Base-by-base conservation (phyloP, 202 grass and related monocot species). In the Panicum hallii region DNA sequence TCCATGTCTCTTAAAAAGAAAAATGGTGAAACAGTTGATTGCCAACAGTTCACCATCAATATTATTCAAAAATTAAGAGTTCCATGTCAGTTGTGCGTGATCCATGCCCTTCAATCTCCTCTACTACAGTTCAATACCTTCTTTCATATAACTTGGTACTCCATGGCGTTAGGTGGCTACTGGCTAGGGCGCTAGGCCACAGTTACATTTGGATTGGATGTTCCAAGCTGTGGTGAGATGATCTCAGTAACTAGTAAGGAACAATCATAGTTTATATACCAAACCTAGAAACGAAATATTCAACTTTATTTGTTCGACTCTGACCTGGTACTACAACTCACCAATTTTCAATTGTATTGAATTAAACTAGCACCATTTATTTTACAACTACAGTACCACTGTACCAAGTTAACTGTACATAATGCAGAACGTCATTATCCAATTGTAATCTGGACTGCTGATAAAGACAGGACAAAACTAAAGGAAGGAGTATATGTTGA, bases 31-130 rank as follows among this genome's bases (percentile, higher is more conserved):
- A 52, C 43, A 75, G 42, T 23, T 80, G 65, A 64, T 80, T 77
- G 54, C 34, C 43, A 61, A 22, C 43, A 63, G 34, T 74, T 87
- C 50, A 66, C 43, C 58, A 22, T 38, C 72, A 78, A 43, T n/a
- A 17, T 70, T 53, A 53, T 87, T 69, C 15, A 61, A 74, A 61
- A 70, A 3, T 77, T 46, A 46, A 30, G 63, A 79, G 67, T 75
- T 42, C 15, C 20, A 64, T 28, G 40, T 10, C 56, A 77, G 13
- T 43, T 78, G 41, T 44, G 15, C 43, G 12, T 30, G 52, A 38
- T 20, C n/a, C 49, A 44, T 57, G 49, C 38, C 49, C 14, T 57
- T 57, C 26, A 60, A 23, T 58, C 57, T 44, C 22, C 49, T 58
- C 14, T 19, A 46, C 23, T 72, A 70, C 49, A 68, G 52, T 19